Evolutionary conservation across 83 land plant genomes (phyloP).

Genomic region (Thuja plicata): DNA sequence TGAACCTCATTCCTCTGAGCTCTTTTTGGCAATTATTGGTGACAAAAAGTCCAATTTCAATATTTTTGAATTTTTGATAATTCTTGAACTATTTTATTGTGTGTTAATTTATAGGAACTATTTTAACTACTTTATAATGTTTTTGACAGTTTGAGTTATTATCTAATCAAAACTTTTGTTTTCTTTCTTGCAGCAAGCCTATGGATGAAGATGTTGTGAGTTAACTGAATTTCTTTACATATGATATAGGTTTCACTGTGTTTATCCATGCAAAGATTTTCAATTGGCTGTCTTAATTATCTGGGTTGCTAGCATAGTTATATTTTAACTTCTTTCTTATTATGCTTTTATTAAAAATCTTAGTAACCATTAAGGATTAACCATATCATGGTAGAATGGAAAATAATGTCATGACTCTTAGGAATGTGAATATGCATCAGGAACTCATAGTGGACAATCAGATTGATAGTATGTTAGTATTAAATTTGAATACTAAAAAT

Average conservation of each 20-base stretch:
- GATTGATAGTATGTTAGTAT: too few species aligned
- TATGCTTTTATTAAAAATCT: too few species aligned
- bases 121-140: too few species aligned
- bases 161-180: neutral
- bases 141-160: neutral
- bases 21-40: neutral
- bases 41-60: neutral
- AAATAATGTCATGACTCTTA: too few species aligned
- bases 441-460: too few species aligned
- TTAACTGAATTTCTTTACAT: neutral
- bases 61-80: too few species aligned
- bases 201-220: neutral
- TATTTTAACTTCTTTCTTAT: too few species aligned
- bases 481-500: too few species aligned
- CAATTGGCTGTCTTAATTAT: neutral
- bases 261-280: neutral
- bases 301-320: neutral
- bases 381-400: too few species aligned
- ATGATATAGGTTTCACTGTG: neutral
- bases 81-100: neutral
- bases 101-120: neutral
- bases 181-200: neutral
- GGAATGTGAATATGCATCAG: too few species aligned
- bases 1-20: neutral
- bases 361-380: too few species aligned